Percentiles rank a stretch among this genome's conserved stretches.
These are phyloP conservation scores for Penicillium parvum DNA, from an alignment of 495 filamentous ascomycete genomes.

Conservation along the genomic window DNA sequence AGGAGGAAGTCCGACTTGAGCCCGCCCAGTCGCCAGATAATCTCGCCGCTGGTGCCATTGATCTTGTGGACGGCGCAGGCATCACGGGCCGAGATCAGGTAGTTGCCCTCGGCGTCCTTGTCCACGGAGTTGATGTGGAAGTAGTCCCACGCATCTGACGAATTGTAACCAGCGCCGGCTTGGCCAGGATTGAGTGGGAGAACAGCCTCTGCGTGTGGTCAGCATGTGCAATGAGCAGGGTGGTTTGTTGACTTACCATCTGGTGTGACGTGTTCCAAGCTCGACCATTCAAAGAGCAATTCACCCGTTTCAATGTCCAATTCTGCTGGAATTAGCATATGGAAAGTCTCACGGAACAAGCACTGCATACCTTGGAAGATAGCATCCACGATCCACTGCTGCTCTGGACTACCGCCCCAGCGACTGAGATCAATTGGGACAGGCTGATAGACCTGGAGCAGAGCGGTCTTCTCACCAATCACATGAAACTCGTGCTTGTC, in stretches of 20 bases:
- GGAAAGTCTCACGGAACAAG: neutral
- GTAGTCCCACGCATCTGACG: slow-evolving; percentile 41
- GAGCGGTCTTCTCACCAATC: slow-evolving; percentile 36
- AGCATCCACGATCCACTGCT: slow-evolving; percentile 44
- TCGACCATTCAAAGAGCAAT: slow-evolving; percentile 41
- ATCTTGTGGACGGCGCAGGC: slow-evolving; percentile 52
- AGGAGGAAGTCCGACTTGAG: slow-evolving; percentile 39
- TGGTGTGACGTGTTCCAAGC: slow-evolving; percentile 38
- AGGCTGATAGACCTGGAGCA: slow-evolving; percentile 41
- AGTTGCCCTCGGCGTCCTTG: slow-evolving; percentile 43
- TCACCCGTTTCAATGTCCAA: slow-evolving; percentile 37
- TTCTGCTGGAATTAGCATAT: slow-evolving; percentile 16
- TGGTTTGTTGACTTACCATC: slow-evolving; percentile 28
- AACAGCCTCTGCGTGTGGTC: slow-evolving; percentile 36
- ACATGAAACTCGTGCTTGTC: slow-evolving; percentile 54
- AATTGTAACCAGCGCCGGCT: slow-evolving; percentile 45
- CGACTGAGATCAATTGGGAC: slow-evolving; percentile 29
- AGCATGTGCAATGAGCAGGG: neutral
- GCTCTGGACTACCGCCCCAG: slow-evolving; percentile 33
- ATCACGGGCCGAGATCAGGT: slow-evolving; percentile 54
- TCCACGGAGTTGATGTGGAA: slow-evolving; percentile 40
- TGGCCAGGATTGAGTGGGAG: slow-evolving; percentile 49
- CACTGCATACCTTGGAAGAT: slow-evolving; percentile 35
- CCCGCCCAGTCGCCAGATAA: slow-evolving; percentile 55
- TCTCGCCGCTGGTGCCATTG: slow-evolving; percentile 50